Percentiles rank a stretch among this genome's conserved stretches.
Evolutionary conservation across 2,329 filamentous ascomycete genomes (phyloP).

Genomic region (Pseudocercospora fuligena): DNA sequence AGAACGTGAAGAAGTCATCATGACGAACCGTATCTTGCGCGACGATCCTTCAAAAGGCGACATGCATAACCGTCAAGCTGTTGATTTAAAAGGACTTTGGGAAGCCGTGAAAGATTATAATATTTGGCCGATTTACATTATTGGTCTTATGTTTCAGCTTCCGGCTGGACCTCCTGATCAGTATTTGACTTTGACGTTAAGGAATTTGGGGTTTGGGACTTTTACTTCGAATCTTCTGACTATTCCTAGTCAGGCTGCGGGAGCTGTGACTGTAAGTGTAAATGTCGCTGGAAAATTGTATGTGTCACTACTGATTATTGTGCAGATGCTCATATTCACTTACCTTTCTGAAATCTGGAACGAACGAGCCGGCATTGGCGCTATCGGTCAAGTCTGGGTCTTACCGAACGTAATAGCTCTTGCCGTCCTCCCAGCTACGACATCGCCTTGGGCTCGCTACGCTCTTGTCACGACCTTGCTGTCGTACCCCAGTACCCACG

Average conservation of each 20-base stretch:
- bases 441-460: slow-evolving; percentile 44
- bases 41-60: slow-evolving; percentile 60
- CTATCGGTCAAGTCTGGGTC: slow-evolving; percentile 46
- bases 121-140: slow-evolving; percentile 19
- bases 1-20: slow-evolving; percentile 68
- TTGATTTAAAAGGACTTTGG: slow-evolving; percentile 49
- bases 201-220: slow-evolving; percentile 54
- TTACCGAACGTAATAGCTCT: slow-evolving; percentile 44
- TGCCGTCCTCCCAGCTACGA: slow-evolving; percentile 34
- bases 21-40: slow-evolving; percentile 65
- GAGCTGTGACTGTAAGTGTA: too few relatives aligned
- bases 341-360: slow-evolving; percentile 56
- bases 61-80: slow-evolving; percentile 63
- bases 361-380: slow-evolving; percentile 55
- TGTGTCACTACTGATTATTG: not conserved
- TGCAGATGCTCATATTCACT: slow-evolving; percentile 52
- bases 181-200: slow-evolving; percentile 42
- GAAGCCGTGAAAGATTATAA: slow-evolving; percentile 22
- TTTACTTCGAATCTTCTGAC: slow-evolving; percentile 68
- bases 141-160: slow-evolving; percentile 51
- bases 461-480: slow-evolving; percentile 44
- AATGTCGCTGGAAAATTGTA: too few relatives aligned
- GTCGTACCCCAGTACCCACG: slow-evolving; percentile 47
- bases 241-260: slow-evolving; percentile 49
- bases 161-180: slow-evolving; percentile 55